Conservation (phyloP, 2,329 filamentous ascomycete genomes). For the Xylariaceae sp. region DNA sequence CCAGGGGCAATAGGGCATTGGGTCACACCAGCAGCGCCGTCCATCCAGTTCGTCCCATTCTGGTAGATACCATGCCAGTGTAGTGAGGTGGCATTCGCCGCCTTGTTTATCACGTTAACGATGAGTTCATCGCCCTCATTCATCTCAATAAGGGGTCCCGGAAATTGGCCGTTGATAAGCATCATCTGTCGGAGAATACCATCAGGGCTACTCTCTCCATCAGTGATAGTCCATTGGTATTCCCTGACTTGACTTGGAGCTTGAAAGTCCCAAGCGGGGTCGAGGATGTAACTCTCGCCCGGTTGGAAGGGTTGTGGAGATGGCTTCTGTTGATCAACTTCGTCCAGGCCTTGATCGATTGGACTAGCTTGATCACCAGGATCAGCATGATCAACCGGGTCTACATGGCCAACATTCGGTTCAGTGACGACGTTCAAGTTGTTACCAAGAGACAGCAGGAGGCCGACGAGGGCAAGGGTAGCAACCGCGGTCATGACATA, state of each 20-base stretch:
- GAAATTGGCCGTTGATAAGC: slow-evolving; percentile 70
- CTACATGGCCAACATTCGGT: background rate
- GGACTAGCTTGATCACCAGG: background rate
- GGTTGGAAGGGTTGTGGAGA: slow-evolving; percentile 13
- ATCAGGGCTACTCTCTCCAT: slow-evolving; percentile 56
- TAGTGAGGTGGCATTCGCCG: slow-evolving; percentile 60
- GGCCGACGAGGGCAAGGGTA: slow-evolving; percentile 10
- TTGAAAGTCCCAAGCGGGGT: slow-evolving; percentile 50
- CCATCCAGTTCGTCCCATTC: slow-evolving; percentile 69
- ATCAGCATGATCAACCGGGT: no score
- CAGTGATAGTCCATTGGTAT: slow-evolving; percentile 56
- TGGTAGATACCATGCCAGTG: slow-evolving; percentile 78
- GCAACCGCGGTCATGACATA: slow-evolving; percentile 5
- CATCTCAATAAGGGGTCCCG: slow-evolving; percentile 65
- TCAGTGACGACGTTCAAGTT: background rate
- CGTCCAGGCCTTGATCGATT: background rate
- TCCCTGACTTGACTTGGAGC: slow-evolving; percentile 47
- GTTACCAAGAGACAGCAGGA: slow-evolving; percentile 15
- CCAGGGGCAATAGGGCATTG: slow-evolving; percentile 64
- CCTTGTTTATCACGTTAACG: slow-evolving; percentile 63
- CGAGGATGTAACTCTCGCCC: slow-evolving; percentile 50
- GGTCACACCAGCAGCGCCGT: slow-evolving; percentile 62
- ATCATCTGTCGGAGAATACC: slow-evolving; percentile 55
- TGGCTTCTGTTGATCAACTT: background rate
- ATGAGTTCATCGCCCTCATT: slow-evolving; percentile 69